These are phyloP conservation scores for Forsythia viridissima DNA, from an alignment of 257 asterid genomes.

Conservation along the genomic window DNA sequence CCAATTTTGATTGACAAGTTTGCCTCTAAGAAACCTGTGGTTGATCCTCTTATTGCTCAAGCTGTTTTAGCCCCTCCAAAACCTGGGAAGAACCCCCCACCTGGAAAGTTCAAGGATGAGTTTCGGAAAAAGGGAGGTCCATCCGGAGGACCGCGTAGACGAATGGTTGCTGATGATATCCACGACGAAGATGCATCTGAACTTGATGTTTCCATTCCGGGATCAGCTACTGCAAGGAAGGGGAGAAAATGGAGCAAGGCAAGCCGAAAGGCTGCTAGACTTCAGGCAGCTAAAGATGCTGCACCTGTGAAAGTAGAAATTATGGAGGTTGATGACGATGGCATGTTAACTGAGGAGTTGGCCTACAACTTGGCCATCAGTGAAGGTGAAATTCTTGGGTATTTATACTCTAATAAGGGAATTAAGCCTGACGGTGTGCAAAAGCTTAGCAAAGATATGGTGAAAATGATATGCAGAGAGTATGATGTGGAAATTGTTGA, in stretches of 20 bases:
- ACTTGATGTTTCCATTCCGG: constrained; percentile 71
- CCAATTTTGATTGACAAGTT: constrained; percentile 91
- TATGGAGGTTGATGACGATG: constrained; percentile 92
- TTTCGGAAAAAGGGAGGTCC: constrained; percentile 62
- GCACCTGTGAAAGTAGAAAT: constrained; percentile 91
- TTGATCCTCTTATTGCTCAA: constrained; percentile 73
- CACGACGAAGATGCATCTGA: constrained; percentile 74
- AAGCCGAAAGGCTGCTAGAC: constrained; percentile 94
- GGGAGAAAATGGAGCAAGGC: constrained; percentile 99
- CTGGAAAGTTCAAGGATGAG: constrained; percentile 69
- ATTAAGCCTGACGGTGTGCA: constrained; percentile 95
- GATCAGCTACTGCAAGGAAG: constrained; percentile 63
- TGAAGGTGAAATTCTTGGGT: constrained; percentile 92
- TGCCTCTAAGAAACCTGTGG: constrained; percentile 84
- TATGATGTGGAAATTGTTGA: constrained; percentile 92
- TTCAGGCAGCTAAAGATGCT: constrained; percentile 87
- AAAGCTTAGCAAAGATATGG: constrained; percentile 90
- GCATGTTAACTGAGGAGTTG: constrained; percentile 88
- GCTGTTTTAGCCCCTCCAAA: constrained; percentile 81
- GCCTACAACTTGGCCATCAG: constrained; percentile 82
- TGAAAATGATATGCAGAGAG: constrained; percentile 92
- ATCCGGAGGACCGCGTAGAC: constrained; percentile 69
- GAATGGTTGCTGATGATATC: constrained; percentile 42
- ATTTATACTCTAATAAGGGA: constrained; percentile 78
- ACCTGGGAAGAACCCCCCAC: constrained; percentile 60